phyloP scores from a whole-genome alignment of 2,329 filamentous ascomycete species.

The Fusarium brevicatenulatum region DNA sequence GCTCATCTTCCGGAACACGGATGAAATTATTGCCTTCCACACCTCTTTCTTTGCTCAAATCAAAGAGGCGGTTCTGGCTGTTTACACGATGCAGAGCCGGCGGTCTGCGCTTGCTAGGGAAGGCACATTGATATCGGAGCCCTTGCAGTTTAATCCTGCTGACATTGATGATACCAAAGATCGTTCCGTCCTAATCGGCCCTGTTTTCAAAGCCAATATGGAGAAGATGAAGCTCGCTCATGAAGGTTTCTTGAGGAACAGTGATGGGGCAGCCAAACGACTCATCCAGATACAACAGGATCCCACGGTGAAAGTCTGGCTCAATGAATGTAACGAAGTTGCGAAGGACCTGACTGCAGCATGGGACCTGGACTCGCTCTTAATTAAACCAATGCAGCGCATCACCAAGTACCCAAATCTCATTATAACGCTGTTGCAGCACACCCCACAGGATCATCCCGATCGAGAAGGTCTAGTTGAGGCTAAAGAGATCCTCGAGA shows the following conservation, averaged over 20 bases:
- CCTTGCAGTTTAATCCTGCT: conserved; percentile 50
- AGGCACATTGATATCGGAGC: conserved; percentile 54
- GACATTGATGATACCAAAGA: conserved; percentile 64
- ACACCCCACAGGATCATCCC: conserved; percentile 84
- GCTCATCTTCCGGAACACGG: conserved; percentile 90
- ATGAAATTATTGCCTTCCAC: conserved; percentile 90
- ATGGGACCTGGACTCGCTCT: conserved; percentile 94
- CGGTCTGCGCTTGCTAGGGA: conserved; percentile 56
- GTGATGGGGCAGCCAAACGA: conserved; percentile 69
- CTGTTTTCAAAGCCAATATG: conserved; percentile 66
- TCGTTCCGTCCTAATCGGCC: conserved; percentile 62
- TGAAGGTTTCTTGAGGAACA: conserved; percentile 71
- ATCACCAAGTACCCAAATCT: conserved; percentile 94
- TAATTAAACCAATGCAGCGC: conserved; percentile 96
- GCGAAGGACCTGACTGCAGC: conserved; percentile 92
- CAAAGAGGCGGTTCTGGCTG: conserved; percentile 79
- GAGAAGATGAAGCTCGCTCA: conserved; percentile 70
- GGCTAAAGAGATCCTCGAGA: conserved; percentile 65
- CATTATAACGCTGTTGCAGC: conserved; percentile 80
- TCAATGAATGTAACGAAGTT: conserved; percentile 91
- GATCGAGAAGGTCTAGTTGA: conserved; percentile 73
- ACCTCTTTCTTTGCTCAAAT: conserved; percentile 80
- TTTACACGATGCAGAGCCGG: conserved; percentile 75
- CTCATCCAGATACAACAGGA: conserved; percentile 72
- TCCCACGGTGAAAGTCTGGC: conserved; percentile 79